Evolutionary conservation across 345 rosid species (phyloP), one percentile per base, ranked within the genome.

Genomic region (Clausena lansium): DNA sequence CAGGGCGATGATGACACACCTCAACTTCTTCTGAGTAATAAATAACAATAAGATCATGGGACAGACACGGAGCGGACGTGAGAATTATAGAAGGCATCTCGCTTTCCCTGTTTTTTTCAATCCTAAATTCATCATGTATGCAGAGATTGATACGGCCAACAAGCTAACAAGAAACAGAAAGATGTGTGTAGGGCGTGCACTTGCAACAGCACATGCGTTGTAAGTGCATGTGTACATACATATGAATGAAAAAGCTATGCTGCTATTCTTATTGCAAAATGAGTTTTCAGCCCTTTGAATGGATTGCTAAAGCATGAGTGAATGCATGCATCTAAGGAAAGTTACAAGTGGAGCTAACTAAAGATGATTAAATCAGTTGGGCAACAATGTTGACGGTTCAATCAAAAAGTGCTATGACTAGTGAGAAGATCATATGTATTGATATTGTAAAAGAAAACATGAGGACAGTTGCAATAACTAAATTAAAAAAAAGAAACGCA

Each of bases 11-110:
- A 41, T 41, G 47, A 20, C 25, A 20, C 24, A n/a, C n/a, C 20
- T 20, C n/a, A 55, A 19, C 9, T 6, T 55, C 25, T 57, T 7
- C 3, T 7, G 9, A 57, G 25, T n/a, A 57, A 8, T 41, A 2
- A 57, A 57, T 15, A 60, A 73, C n/a, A n/a, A n/a, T 59, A 60
- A 30, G 24, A 64, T 64, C 71, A 50, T 6, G 63, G 50, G 64
- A 69, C n/a, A 15, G 39, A 58, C 79, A 68, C 73, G 39, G 74
- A n/a, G 35, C 47, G 58, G 59, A 32, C 41, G 79, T 57, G 73
- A 58, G 73, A 67, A 24, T 27, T 36, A 2, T 58, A 11, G 30
- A 4, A 13, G n/a, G 60, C 50, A 39, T 58, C 62, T 15, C n/a
- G n/a, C 36, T 27, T 45, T 30, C 22, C 58, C 30, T 30, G 54